Evolutionary conservation across 805 yeast genomes (phyloP), one percentile per base, ranked within the genome.

Genomic region (Candida xiaguanensis): DNA sequence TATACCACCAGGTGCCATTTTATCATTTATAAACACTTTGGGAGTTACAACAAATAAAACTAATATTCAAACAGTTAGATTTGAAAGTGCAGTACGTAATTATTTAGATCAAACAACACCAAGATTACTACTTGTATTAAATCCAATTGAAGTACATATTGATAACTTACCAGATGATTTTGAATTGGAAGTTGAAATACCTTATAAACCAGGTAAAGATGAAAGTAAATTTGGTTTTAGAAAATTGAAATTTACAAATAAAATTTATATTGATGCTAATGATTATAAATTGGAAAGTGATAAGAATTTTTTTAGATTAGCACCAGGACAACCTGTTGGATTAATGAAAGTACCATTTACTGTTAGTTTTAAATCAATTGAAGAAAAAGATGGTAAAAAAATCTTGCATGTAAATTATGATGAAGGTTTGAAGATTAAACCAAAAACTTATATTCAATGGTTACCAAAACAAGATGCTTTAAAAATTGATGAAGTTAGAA

Each of bases 361-460:
- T 44, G 74, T 93, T 45, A 72, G 80, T 31, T 91, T 85, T 50
- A 78, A 77, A 40, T 73, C 80, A 38, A 75, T 80, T 41, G 87
- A 82, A 47, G 79, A 71, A 52, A 82, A 82, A 50, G 47, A 63
- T 12, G 96, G 95, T 15, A 69, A 76, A 34, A 77, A 90, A 38
- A 68, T 69, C 63, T 77, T 93, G 42, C 81, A 82, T 50, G 96
- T 85, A 36, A 77, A 82, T 52, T 93, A 91, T 56, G 85, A 89
- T 56, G 78, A 78, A 46, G 61, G 69, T 15, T 57, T 59, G 12
- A 67, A 65, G 40, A 76, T 72, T 61, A 88, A 86, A 58, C 99
- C 99, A 56, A 93, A 91, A 77, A 90, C 99, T 8, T 93, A 73
- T 59, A 89, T 93, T 56, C 99, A 93, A 67, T 93, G 99, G 99